Conservation (phyloP, 2,329 filamentous ascomycete species). For the Arthrobotrys musiformis region DNA sequence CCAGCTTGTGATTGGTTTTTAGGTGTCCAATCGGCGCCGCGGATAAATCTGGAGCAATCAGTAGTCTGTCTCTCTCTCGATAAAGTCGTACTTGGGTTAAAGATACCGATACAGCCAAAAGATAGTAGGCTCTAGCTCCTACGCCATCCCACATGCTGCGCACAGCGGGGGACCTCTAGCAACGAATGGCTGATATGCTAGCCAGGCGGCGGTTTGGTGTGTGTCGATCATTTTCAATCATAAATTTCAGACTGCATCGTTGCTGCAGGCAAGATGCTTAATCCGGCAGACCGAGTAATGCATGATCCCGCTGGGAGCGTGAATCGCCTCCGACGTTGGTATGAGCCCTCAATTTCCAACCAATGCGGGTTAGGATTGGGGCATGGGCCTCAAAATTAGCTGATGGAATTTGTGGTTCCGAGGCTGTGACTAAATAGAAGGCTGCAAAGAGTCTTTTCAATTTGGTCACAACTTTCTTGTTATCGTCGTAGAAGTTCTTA, state of each 20-base stretch:
- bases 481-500: not conserved
- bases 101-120: not conserved
- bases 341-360: not conserved
- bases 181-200: not conserved
- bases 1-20: not conserved
- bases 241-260: not conserved
- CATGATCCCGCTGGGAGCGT: not conserved
- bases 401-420: not conserved
- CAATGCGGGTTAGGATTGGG: not conserved
- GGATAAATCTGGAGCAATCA: not conserved
- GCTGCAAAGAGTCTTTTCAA: conserved; percentile 7
- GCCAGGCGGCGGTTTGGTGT: not conserved
- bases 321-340: not conserved
- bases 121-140: not conserved
- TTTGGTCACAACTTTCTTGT: not conserved
- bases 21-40: not conserved
- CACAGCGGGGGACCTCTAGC: not conserved
- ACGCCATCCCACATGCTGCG: not conserved
- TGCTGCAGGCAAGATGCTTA: conserved; percentile 5
- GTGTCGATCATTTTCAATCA: not conserved
- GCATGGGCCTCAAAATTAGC: not conserved
- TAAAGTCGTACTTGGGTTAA: not conserved
- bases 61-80: no score
- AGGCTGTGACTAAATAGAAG: conserved; percentile 6
- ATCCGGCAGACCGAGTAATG: not conserved